Conservation (phyloP, 2,329 filamentous ascomycete genomes). For the Penicillium corylophilum region DNA sequence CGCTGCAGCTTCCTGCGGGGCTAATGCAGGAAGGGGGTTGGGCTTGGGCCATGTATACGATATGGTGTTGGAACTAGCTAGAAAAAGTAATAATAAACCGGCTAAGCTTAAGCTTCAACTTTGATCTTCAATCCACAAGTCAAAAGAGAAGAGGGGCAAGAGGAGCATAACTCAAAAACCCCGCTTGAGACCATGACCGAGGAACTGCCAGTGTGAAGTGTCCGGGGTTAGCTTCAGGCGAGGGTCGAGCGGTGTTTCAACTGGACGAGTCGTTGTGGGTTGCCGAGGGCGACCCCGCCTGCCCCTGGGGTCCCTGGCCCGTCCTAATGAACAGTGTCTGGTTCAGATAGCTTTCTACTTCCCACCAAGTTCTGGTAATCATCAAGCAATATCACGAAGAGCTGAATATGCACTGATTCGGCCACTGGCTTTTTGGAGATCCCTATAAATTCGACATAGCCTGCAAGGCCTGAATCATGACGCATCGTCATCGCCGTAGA, state of each 20-base stretch:
- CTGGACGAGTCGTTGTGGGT: background rate
- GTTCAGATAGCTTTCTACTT: too few relatives aligned
- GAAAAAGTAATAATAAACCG: background rate
- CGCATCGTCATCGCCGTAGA: background rate
- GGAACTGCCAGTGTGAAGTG: background rate
- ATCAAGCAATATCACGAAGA: too few relatives aligned
- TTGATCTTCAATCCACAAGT: background rate
- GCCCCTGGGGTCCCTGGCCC: background rate
- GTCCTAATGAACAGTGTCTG: background rate
- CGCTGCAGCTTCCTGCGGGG: constrained; percentile 2
- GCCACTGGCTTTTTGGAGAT: too few relatives aligned
- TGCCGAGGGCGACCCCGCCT: background rate
- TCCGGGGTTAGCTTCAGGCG: background rate
- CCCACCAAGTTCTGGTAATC: too few relatives aligned
- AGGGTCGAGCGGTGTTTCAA: background rate
- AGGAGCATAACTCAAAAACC: background rate
- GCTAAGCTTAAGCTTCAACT: background rate
- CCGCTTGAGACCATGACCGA: background rate
- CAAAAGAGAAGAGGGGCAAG: background rate
- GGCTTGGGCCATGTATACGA: background rate
- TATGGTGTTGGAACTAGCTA: background rate
- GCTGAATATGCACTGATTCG: too few relatives aligned
- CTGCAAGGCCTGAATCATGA: background rate
- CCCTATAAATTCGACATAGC: background rate
- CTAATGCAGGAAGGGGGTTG: constrained; percentile 3